Evolutionary conservation across 441 rosid species (phyloP).

Genomic region (Arabidopsis lyrata): DNA sequence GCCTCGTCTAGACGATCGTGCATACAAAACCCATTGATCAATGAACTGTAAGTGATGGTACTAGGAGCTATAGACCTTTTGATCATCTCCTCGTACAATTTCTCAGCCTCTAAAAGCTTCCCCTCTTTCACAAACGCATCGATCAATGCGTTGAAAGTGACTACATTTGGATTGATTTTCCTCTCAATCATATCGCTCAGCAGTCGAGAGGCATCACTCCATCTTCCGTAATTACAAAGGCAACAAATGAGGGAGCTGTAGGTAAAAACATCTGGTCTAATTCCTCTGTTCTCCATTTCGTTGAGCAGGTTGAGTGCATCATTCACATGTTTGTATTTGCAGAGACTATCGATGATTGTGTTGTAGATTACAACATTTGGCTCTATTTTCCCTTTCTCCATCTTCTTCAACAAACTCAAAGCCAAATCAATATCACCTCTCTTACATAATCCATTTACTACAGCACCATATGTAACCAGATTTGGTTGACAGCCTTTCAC

Average conservation of each 20-base stretch:
- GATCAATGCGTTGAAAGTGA: not conserved
- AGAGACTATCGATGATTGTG: slow-evolving; percentile 26
- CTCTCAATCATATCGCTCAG: not conserved
- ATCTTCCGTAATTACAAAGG: slow-evolving; percentile 8
- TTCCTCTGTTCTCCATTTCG: slow-evolving; percentile 27
- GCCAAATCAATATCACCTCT: slow-evolving; percentile 25
- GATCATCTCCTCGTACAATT: not conserved
- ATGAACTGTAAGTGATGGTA: not conserved
- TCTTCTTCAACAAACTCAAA: slow-evolving; percentile 23
- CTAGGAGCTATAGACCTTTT: not conserved
- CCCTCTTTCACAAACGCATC: not conserved
- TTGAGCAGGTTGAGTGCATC: slow-evolving; percentile 22
- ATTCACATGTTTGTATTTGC: not conserved
- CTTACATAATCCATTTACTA: slow-evolving; percentile 19
- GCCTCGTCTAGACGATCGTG: not conserved
- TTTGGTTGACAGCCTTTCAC: slow-evolving; percentile 14
- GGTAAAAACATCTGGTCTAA: not conserved
- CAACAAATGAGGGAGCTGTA: not conserved
- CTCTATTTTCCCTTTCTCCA: not conserved
- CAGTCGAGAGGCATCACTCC: not conserved
- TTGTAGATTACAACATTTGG: not conserved
- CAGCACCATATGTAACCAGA: not conserved
- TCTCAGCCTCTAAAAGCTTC: not conserved
- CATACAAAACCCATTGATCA: not conserved
- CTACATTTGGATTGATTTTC: not conserved